These are phyloP conservation scores for Hymenoscyphus albidus DNA, from an alignment of 2,329 filamentous ascomycete species.

Conservation along the genomic window DNA sequence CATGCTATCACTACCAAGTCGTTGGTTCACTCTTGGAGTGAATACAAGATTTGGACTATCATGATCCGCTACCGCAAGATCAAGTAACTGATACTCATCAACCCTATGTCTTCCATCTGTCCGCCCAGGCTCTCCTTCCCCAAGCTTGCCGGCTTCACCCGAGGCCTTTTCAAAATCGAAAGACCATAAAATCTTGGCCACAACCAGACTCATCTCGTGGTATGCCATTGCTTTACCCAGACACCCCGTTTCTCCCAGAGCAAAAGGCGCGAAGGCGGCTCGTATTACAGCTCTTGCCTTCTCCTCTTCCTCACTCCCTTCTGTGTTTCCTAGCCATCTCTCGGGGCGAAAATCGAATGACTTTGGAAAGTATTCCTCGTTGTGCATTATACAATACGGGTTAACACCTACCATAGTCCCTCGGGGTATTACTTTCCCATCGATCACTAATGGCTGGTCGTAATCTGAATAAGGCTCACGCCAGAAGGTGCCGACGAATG, in stretches of 20 bases:
- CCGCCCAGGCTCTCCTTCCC: background rate
- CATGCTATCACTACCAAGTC: no score
- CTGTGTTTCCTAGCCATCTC: conserved; percentile 28
- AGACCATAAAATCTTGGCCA: conserved; percentile 22
- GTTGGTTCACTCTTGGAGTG: no score
- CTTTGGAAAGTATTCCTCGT: conserved; percentile 31
- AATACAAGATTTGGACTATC: background rate
- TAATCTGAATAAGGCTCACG: conserved; percentile 15
- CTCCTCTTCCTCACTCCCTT: background rate
- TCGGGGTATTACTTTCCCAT: conserved; percentile 35
- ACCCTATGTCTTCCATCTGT: conserved; percentile 10
- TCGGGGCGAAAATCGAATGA: conserved; percentile 34
- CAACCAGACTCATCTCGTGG: conserved; percentile 26
- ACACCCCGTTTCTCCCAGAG: conserved; percentile 36
- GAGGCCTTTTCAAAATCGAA: conserved; percentile 18
- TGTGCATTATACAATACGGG: conserved; percentile 37
- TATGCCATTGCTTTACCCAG: conserved; percentile 34
- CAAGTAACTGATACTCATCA: conserved; percentile 18
- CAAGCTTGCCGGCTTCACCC: background rate
- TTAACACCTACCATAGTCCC: conserved; percentile 36
- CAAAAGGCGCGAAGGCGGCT: conserved; percentile 35
- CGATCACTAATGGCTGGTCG: conserved; percentile 23
- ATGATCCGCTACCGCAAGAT: background rate
- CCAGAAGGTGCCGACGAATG: conserved; percentile 36
- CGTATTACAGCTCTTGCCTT: conserved; percentile 13